A percentile compares a stretch with the other conserved stretches of the same genome.
phyloP scores from a whole-genome alignment of 805 yeast genomes.

The Metschnikowia cerradonensis region DNA sequence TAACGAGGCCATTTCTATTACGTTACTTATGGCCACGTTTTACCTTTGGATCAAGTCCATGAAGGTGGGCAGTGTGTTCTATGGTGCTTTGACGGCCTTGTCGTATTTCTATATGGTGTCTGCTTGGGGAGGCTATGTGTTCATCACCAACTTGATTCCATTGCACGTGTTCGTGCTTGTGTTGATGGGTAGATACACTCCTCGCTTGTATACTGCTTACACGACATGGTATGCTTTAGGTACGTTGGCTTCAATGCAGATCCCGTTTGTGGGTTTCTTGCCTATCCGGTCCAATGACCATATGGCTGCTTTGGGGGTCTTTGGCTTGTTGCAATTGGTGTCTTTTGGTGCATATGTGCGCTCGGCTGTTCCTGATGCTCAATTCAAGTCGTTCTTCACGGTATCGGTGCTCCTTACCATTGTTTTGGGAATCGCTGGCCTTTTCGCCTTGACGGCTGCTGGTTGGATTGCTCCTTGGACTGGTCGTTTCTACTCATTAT shows the following conservation, averaged over 20 bases:
- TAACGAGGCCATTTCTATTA: conserved; percentile 98
- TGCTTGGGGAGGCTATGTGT: conserved; percentile 99
- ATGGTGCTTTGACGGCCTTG: conserved; percentile 78
- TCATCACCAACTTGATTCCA: conserved; percentile 96
- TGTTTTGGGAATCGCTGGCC: conserved; percentile 61
- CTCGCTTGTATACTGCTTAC: conserved; percentile 81
- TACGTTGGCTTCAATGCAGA: conserved; percentile 98
- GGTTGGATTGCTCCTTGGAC: conserved; percentile 99
- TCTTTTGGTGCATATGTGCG: conserved; percentile 81
- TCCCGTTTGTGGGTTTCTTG: conserved; percentile 95
- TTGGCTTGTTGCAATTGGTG: conserved; percentile 89
- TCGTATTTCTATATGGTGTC: conserved; percentile 97
- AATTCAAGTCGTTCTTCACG: conserved; percentile 66
- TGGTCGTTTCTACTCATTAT: conserved; percentile 95
- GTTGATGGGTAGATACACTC: conserved; percentile 90
- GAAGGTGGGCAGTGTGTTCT: conserved; percentile 84
- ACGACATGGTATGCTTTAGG: conserved; percentile 97
- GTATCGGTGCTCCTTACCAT: conserved; percentile 57
- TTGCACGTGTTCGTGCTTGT: conserved; percentile 87
- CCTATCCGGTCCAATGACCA: conserved; percentile 97
- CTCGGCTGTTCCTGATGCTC: conserved; percentile 63
- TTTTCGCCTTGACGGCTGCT: conserved; percentile 76
- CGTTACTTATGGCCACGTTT: conserved; percentile 91
- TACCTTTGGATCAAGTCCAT: conserved; percentile 93
- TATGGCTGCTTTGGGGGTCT: conserved; percentile 97